Evolutionary conservation across 345 rosid genomes (phyloP).

Genomic region (Salix exigua): DNA sequence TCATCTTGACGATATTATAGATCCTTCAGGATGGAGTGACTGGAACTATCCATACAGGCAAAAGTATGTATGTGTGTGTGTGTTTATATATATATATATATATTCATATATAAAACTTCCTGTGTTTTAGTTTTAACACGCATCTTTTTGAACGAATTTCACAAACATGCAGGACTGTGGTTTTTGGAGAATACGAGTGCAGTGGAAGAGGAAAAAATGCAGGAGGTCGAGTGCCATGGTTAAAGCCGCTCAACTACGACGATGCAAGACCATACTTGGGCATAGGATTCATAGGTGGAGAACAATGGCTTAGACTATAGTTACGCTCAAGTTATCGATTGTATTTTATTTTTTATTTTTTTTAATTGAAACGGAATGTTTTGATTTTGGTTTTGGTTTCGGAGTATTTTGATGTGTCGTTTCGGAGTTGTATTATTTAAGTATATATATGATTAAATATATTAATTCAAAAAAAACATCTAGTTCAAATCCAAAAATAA

Average conservation of each 20-base stretch:
- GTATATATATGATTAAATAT: no score
- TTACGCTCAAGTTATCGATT: no score
- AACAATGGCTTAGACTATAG: conserved; percentile 73
- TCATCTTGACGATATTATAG: conserved; percentile 50
- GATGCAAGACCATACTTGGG: conserved; percentile 58
- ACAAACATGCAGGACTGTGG: conserved; percentile 49
- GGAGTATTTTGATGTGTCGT: no score
- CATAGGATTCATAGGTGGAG: conserved; percentile 58
- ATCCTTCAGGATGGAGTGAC: conserved; percentile 81
- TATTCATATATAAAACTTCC: background rate
- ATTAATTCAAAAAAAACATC: no score
- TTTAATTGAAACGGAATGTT: no score
- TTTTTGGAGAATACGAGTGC: conserved; percentile 77
- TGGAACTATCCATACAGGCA: conserved; percentile 58
- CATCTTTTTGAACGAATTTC: background rate
- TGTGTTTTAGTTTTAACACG: background rate
- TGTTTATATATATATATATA: background rate
- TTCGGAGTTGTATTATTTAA: no score
- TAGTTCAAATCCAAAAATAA: no score
- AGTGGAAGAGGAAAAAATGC: conserved; percentile 75
- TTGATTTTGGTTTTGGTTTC: no score
- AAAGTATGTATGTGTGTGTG: no score
- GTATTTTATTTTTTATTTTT: no score
- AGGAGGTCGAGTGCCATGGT: conserved; percentile 63
- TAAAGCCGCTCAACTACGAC: conserved; percentile 41